Evolutionary conservation across 352 stramenopile species (phyloP).

Genomic region (Phytophthora uliginosa): DNA sequence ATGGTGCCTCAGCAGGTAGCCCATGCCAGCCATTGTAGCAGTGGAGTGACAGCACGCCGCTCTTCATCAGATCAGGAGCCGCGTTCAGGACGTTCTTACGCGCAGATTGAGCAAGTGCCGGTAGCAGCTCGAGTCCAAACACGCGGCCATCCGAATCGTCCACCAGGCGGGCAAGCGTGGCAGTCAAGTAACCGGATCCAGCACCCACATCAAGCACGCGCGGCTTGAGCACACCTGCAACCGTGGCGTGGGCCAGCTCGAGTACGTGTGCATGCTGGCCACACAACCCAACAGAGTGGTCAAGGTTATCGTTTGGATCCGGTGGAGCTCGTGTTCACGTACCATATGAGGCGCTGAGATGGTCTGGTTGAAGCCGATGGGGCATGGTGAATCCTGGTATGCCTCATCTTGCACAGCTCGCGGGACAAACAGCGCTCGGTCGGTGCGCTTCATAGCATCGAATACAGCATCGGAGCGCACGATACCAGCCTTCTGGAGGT

Average conservation of each 20-base stretch:
- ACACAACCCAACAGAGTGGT: not conserved
- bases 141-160: constrained; percentile 60
- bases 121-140: constrained; percentile 92
- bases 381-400: constrained; percentile 82
- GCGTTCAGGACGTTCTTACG: constrained; percentile 80
- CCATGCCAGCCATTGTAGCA: constrained; percentile 94
- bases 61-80: constrained; percentile 84
- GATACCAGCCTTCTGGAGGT: constrained; percentile 58
- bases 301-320: not conserved
- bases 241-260: constrained; percentile 56
- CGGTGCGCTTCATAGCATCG: constrained; percentile 72
- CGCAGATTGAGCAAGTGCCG: constrained; percentile 85
- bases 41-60: constrained; percentile 55
- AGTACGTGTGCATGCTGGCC: constrained; percentile 72
- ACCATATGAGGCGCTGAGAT: constrained; percentile 92
- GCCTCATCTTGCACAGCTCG: constrained; percentile 21
- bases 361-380: constrained; percentile 87
- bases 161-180: constrained; percentile 90
- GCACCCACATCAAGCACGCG: constrained; percentile 95
- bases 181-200: constrained; percentile 95
- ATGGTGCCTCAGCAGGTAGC: constrained; percentile 88
- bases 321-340: not conserved
- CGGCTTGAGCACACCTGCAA: constrained; percentile 52
- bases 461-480: constrained; percentile 54
- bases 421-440: constrained; percentile 81